Evolutionary conservation across 228 moss, liverwort and hornwort species (phyloP).

Genomic region (Sphagnum magellanicum): DNA sequence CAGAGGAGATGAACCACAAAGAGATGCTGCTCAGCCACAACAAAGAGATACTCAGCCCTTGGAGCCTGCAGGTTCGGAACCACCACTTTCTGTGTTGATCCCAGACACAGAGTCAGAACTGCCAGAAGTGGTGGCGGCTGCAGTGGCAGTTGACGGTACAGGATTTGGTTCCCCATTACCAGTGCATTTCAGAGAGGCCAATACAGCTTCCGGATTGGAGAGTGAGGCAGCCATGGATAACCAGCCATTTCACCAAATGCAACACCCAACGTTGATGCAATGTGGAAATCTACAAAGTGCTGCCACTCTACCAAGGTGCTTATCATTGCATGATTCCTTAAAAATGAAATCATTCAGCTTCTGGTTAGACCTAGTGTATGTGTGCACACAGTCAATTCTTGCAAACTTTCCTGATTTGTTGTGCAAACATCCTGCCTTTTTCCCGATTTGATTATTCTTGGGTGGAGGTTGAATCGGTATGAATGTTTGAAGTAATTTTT

Average conservation of each 20-base stretch:
- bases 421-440: too few species aligned
- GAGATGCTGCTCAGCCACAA: slow-evolving; percentile 2
- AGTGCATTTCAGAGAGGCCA: background rate
- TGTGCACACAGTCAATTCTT: background rate
- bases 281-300: background rate
- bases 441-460: background rate
- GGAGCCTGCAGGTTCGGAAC: slow-evolving; percentile 18
- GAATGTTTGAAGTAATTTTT: background rate
- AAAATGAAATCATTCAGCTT: background rate
- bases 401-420: background rate
- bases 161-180: slow-evolving; percentile 18
- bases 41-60: slow-evolving; percentile 14
- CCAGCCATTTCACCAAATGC: slow-evolving; percentile 14
- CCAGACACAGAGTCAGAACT: slow-evolving; percentile 10
- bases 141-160: background rate
- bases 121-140: background rate
- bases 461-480: too few species aligned
- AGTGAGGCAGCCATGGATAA: slow-evolving; percentile 15
- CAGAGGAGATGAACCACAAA: slow-evolving; percentile 14
- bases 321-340: background rate
- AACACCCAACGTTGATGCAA: background rate
- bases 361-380: background rate
- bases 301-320: background rate
- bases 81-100: slow-evolving; percentile 4
- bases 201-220: background rate